These are phyloP conservation scores for Acanthamoeba healyi DNA, from an alignment of 208 protist genomes.

Conservation along the genomic window DNA sequence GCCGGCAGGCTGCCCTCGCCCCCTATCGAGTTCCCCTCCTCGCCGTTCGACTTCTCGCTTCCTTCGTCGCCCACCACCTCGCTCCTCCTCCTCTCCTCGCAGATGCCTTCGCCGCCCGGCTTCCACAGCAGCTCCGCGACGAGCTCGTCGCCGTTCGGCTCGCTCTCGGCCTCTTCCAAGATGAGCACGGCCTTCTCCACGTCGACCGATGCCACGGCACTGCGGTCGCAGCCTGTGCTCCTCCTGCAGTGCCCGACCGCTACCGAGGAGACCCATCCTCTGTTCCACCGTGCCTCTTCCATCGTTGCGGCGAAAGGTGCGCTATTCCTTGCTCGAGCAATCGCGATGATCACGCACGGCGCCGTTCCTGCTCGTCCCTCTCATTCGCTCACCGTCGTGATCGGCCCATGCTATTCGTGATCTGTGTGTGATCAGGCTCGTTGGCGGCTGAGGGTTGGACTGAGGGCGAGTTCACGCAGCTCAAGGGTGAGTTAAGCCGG, in stretches of 20 bases:
- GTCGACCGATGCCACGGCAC: background rate
- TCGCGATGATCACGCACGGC: too few species aligned
- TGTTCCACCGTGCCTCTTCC: background rate
- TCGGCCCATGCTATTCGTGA: too few species aligned
- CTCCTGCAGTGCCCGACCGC: background rate
- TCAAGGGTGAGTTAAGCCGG: background rate
- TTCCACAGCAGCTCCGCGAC: background rate
- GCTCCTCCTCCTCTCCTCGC: background rate
- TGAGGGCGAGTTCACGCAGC: background rate
- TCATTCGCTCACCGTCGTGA: too few species aligned
- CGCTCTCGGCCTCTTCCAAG: background rate
- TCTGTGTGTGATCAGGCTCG: too few species aligned
- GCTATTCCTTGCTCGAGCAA: background rate
- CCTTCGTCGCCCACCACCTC: constrained; percentile 8
- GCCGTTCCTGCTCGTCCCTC: too few species aligned
- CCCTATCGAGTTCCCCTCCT: background rate
- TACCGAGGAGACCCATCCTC: constrained; percentile 1
- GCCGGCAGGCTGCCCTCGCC: background rate
- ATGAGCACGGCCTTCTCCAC: background rate
- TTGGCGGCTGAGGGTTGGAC: background rate
- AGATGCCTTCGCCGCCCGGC: background rate
- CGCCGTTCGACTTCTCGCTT: constrained; percentile 21
- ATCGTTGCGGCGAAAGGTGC: background rate
- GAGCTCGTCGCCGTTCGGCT: background rate
- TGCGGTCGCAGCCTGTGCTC: constrained; percentile 5